phyloP scores from a whole-genome alignment of 2,329 filamentous ascomycete genomes.

The Pyricularia pennisetigena region DNA sequence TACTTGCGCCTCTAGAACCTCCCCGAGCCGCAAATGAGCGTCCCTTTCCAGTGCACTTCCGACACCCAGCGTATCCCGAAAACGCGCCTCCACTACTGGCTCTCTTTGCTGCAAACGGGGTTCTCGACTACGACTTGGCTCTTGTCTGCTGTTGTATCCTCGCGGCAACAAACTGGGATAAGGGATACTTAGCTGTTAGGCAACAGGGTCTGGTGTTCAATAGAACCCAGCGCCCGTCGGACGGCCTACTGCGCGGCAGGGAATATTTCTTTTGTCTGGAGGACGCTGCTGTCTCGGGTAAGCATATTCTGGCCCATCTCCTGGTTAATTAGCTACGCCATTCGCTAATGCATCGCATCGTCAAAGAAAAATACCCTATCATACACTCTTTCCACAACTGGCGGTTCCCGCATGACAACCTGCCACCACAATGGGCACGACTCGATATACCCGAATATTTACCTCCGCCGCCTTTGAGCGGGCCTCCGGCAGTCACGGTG shows the following conservation, averaged over 20 bases:
- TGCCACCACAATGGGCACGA: background rate
- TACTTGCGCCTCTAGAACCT: no score
- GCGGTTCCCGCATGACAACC: background rate
- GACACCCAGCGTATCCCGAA: no score
- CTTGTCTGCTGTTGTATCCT: background rate
- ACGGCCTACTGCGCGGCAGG: background rate
- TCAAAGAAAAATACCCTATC: background rate
- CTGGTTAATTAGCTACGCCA: no score
- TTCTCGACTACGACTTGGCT: no score
- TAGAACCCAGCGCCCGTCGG: background rate
- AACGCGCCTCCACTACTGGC: no score
- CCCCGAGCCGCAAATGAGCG: no score
- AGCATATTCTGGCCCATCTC: no score
- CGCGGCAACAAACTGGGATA: background rate
- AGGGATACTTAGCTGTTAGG: background rate
- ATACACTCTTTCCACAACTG: background rate
- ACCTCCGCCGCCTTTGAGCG: no score
- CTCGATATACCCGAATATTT: background rate
- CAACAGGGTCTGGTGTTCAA: background rate
- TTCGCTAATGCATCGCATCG: no score
- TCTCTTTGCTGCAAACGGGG: no score
- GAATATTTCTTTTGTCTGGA: background rate
- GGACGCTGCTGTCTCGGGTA: no score
- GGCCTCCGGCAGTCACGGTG: background rate
- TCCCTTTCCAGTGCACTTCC: no score